Evolutionary conservation across 2,329 filamentous ascomycete species (phyloP), one percentile per base, ranked within the genome.

Genomic region (Fusarium chlamydosporum): DNA sequence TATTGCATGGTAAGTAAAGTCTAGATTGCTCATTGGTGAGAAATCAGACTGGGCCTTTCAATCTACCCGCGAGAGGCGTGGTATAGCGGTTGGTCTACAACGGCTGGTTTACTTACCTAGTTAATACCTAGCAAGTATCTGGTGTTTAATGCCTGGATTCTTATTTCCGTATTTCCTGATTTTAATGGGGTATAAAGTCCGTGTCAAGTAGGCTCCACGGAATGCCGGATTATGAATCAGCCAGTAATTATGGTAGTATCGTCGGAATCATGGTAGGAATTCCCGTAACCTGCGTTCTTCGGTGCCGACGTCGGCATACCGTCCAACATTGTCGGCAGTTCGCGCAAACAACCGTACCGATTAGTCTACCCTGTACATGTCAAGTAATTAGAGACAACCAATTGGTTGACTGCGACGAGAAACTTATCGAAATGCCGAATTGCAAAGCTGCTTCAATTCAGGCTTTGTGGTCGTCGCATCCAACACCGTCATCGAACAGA

Each of bases 1-100:
- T 23, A 4, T 8, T 61, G 56, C 58, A 61, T 70, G 56, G 41
- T 55, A 71, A 69, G 51, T 57, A 57, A 55, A 34, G 23, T 10
- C 18, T 33, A n/a, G 8, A n/a, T 5, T 50, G 23, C 38, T 52
- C 18, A 61, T 64, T 69, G 52, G 50, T 34, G n/a, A 37, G 18
- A 31, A 26, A 10, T 16, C 7, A 27, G 41, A 6, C 16, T 9
- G 15, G 15, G 15, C 3, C 41, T 18, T 18, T 43, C 41, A 29
- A 29, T 43, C 10, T 43, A 42, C 11, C 26, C 16, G 23, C 26
- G 7, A 10, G 16, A 37, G 16, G 34, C 34, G 11, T 16, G 13
- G 27, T 29, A 18, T 26, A 29, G 15, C 15, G 33, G 33, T 6
- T 37, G 34, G 27, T 27, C 29, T 38, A 54, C 34, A 16, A 29